These are phyloP conservation scores for Ziziphus jujuba DNA, from an alignment of 306 rosid species.

Conservation along the genomic window DNA sequence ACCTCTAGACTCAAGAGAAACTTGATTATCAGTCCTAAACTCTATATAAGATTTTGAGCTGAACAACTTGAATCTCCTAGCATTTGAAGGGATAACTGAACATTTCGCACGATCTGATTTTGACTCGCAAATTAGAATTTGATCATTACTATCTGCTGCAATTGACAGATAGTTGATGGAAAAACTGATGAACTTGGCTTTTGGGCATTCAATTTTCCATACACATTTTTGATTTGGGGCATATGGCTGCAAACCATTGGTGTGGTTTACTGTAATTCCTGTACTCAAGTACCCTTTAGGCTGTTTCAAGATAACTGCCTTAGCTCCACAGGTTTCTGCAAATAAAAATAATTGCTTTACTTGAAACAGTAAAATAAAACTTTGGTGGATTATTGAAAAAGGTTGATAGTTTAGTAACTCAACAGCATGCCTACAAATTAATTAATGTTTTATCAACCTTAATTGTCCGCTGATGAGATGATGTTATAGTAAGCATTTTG, in stretches of 20 bases:
- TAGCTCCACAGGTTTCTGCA: constrained; percentile 3
- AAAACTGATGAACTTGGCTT: constrained; percentile 1
- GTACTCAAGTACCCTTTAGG: constrained; percentile 1
- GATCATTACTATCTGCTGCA: neutral
- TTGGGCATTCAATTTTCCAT: neutral
- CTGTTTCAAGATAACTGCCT: neutral
- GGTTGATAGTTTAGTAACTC: neutral
- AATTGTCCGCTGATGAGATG: no score
- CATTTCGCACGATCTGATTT: neutral
- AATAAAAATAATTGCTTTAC: neutral
- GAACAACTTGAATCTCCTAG: neutral
- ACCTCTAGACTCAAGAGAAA: constrained; percentile 1
- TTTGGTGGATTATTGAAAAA: neutral
- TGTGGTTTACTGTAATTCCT: constrained; percentile 2
- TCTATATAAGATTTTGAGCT: neutral
- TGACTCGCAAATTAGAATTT: neutral
- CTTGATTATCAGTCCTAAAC: neutral
- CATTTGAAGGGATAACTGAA: neutral
- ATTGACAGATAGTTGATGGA: neutral
- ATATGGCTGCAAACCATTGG: constrained; percentile 4
- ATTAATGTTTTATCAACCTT: no score
- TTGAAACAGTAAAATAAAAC: neutral
- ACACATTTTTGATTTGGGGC: constrained; percentile 4
- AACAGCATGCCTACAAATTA: neutral
- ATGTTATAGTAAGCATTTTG: no score